A percentile compares a stretch with the other conserved stretches of the same genome.
phyloP scores from a whole-genome alignment of 257 asterid species.

The Plantago major region DNA sequence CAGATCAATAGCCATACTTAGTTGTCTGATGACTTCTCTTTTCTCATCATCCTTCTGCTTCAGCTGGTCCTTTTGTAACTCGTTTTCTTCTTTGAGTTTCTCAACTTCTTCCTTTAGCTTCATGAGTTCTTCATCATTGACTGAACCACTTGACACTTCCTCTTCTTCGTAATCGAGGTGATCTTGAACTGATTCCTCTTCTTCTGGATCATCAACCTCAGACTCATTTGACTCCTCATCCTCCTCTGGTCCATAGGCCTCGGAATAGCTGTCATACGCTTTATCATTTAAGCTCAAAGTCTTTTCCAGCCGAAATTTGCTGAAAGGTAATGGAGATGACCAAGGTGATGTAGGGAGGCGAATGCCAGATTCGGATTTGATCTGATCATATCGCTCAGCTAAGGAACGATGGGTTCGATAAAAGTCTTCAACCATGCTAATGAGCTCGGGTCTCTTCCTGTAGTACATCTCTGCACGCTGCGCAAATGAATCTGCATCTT shows the following conservation, averaged over 20 bases:
- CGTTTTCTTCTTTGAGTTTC: constrained; percentile 50
- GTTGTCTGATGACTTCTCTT: constrained; percentile 77
- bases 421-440: constrained; percentile 72
- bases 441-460: constrained; percentile 79
- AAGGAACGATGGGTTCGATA: constrained; percentile 67
- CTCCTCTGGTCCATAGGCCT: constrained; percentile 44
- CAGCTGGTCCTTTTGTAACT: constrained; percentile 44
- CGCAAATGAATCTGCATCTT: constrained; percentile 84
- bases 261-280: constrained; percentile 77
- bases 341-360: constrained; percentile 49
- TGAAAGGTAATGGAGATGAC: constrained; percentile 44
- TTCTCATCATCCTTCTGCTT: constrained; percentile 81
- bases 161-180: constrained; percentile 15
- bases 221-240: constrained; percentile 51
- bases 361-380: constrained; percentile 47
- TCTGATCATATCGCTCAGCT: constrained; percentile 67
- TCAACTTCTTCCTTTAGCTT: constrained; percentile 49
- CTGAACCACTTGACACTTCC: constrained; percentile 22
- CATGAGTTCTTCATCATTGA: constrained; percentile 22
- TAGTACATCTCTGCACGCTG: constrained; percentile 92
- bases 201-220: constrained; percentile 82
- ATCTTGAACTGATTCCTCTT: constrained; percentile 23
- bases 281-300: constrained; percentile 41
- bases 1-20: constrained; percentile 64
- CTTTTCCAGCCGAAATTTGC: constrained; percentile 44